Percentiles rank a stretch among this genome's conserved stretches.
These are phyloP conservation scores for Colletotrichum sidae DNA, from an alignment of 2,329 filamentous ascomycete genomes.

Conservation along the genomic window DNA sequence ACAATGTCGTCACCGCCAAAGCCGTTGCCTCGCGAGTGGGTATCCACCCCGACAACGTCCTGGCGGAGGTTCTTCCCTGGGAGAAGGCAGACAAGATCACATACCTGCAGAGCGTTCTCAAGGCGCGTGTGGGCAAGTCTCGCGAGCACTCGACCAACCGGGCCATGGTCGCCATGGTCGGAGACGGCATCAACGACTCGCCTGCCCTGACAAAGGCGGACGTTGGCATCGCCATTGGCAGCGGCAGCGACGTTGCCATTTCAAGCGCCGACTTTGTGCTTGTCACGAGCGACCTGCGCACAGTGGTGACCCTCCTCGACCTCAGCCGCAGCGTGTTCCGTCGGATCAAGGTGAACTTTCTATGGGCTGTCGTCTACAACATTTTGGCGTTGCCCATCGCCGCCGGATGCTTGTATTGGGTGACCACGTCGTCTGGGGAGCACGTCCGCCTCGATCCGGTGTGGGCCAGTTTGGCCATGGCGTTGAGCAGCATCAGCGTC, in stretches of 20 bases:
- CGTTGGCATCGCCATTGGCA: slow-evolving; percentile 86
- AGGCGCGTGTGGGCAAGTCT: slow-evolving; percentile 44
- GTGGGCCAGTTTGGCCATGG: slow-evolving; percentile 94
- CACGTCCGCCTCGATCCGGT: slow-evolving; percentile 79
- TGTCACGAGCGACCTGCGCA: slow-evolving; percentile 75
- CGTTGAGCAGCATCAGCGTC: slow-evolving; percentile 89
- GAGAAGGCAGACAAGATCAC: slow-evolving; percentile 82
- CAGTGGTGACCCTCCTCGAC: slow-evolving; percentile 78
- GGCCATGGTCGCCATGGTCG: slow-evolving; percentile 81
- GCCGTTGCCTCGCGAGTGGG: slow-evolving; percentile 82
- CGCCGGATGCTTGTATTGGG: slow-evolving; percentile 79
- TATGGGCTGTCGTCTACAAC: slow-evolving; percentile 88
- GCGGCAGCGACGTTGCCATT: slow-evolving; percentile 86
- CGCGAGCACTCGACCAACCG: slow-evolving; percentile 49
- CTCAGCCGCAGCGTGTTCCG: slow-evolving; percentile 79
- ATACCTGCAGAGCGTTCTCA: slow-evolving; percentile 67
- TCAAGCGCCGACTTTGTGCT: slow-evolving; percentile 86
- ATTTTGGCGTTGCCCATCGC: slow-evolving; percentile 81
- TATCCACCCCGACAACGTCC: slow-evolving; percentile 79
- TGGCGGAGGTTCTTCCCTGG: slow-evolving; percentile 87
- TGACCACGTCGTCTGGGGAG: slow-evolving; percentile 56
- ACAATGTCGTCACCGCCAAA: slow-evolving; percentile 85
- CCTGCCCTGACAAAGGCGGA: slow-evolving; percentile 85
- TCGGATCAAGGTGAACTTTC: slow-evolving; percentile 86
- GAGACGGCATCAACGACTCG: slow-evolving; percentile 90